Evolutionary conservation across 768 basidiomycete genomes (phyloP), one percentile per base, ranked within the genome.

Genomic region (Suillus lakei): DNA sequence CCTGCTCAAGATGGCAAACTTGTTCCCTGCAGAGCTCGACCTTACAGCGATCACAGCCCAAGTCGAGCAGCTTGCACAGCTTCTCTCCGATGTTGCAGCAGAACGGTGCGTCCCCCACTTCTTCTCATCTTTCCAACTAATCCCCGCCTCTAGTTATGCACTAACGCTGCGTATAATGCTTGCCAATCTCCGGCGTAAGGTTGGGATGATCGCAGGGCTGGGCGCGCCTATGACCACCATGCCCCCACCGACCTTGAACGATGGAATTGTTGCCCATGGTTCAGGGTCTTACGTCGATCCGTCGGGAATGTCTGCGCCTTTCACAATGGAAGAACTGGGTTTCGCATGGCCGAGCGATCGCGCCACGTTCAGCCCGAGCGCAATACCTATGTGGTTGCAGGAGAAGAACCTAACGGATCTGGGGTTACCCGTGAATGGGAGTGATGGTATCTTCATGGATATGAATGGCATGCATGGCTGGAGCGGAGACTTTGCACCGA

Each of bases 401-500:
- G 96, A 97, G 77, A 90, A 97, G 93, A 95, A 88, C 73, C 79
- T 96, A 68, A 88, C 89, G 18, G 96, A 98, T 76, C 87, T 98
- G 16, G 94, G 96, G 18, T 80, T 98, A 61, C 96, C 96, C n/a
- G 82, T 88, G 43, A 96, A 96, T 70, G 96, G 96, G 51, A 92
- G 91, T 4, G 96, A 98, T 70, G 93, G 91, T 15, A 91, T 97
- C 61, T 96, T 98, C 79, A 77, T 96, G 68, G 88, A 91, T 69
- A 84, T 91, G 80, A 83, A 83, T 51, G 87, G 86, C 60, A 74
- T 85, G 46, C 90, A 87, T 66, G 91, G 92, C 18, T 94, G 92
- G 92, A 85, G 84, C 23, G 87, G 87, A 59, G 91, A 92, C 72
- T 90, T 91, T 72, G 81, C 85, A 9, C 82, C 88, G 50, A 89